A percentile compares a stretch with the other conserved stretches of the same genome.
Conservation (phyloP, 1,139 yeast species). For the Candida labiduridarum region DNA sequence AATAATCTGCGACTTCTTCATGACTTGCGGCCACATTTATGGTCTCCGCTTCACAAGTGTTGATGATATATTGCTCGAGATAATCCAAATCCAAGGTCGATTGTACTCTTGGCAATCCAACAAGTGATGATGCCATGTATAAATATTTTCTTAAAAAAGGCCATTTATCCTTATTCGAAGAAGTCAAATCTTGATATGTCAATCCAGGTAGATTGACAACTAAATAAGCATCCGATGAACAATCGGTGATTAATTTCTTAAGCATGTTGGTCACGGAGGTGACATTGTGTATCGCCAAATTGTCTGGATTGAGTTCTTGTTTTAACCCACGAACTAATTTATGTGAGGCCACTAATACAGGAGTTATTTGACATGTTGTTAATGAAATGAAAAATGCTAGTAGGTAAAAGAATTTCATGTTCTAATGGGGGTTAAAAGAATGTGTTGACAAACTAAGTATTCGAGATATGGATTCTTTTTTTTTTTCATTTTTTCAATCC, state of each 20-base stretch:
- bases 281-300: slow-evolving; percentile 21
- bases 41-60: slow-evolving; percentile 52
- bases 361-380: slow-evolving; percentile 20
- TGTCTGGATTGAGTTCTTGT: slow-evolving; percentile 24
- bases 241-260: slow-evolving; percentile 54
- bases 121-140: slow-evolving; percentile 61
- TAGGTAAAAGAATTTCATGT: slow-evolving; percentile 9
- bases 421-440: not conserved
- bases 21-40: slow-evolving; percentile 39
- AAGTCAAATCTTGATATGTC: slow-evolving; percentile 55
- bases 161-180: slow-evolving; percentile 45
- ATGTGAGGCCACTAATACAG: slow-evolving; percentile 47
- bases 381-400: slow-evolving; percentile 5
- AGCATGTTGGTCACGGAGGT: slow-evolving; percentile 46
- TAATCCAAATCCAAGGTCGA: slow-evolving; percentile 49
- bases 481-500: slow-evolving; percentile 14
- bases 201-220: slow-evolving; percentile 75
- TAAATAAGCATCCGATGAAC: slow-evolving; percentile 71
- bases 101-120: slow-evolving; percentile 59
- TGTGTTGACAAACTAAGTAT: not conserved
- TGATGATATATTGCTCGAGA: slow-evolving; percentile 43
- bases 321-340: slow-evolving; percentile 37
- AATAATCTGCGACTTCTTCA: slow-evolving; percentile 47
- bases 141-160: slow-evolving; percentile 56
- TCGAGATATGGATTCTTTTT: not conserved